phyloP scores from a whole-genome alignment of 768 basidiomycete genomes.

The Hericium coralloides region DNA sequence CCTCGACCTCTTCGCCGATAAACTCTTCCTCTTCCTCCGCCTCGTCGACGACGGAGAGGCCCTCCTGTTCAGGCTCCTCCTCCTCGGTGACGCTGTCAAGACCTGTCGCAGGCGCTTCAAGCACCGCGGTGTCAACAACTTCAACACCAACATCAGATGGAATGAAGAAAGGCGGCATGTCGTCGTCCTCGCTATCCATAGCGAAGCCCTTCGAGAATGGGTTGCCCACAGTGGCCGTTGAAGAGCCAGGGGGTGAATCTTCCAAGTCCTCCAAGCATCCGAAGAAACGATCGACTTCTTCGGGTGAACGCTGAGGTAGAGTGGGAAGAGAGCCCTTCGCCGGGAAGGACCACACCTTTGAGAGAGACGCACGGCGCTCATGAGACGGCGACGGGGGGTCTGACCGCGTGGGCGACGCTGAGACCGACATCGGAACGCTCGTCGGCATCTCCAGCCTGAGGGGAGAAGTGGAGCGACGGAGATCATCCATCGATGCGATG shows the following conservation, averaged over 20 bases:
- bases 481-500: conserved; percentile 20
- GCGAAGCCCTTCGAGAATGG: conserved; percentile 47
- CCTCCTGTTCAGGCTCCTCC: background rate
- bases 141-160: conserved; percentile 35
- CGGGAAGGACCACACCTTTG: conserved; percentile 62
- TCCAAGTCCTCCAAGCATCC: conserved; percentile 51
- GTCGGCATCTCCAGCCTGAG: conserved; percentile 14
- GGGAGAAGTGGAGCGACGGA: conserved; percentile 21
- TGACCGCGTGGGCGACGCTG: conserved; percentile 20
- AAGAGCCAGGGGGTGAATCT: conserved; percentile 34
- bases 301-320: conserved; percentile 19
- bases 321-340: conserved; percentile 11
- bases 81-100: conserved; percentile 21
- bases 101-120: conserved; percentile 22
- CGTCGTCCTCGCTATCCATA: conserved; percentile 41
- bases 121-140: conserved; percentile 22
- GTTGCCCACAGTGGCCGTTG: conserved; percentile 36
- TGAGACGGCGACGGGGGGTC: conserved; percentile 19
- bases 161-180: conserved; percentile 39
- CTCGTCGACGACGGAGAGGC: conserved; percentile 31
- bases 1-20: conserved; percentile 47
- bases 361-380: conserved; percentile 34
- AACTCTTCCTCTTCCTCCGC: conserved; percentile 34
- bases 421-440: conserved; percentile 18
- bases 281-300: conserved; percentile 72